A percentile compares a stretch with the other conserved stretches of the same genome.
These are phyloP conservation scores for Blastocystis sp. DNA, from an alignment of 352 stramenopile species.

Conservation along the genomic window DNA sequence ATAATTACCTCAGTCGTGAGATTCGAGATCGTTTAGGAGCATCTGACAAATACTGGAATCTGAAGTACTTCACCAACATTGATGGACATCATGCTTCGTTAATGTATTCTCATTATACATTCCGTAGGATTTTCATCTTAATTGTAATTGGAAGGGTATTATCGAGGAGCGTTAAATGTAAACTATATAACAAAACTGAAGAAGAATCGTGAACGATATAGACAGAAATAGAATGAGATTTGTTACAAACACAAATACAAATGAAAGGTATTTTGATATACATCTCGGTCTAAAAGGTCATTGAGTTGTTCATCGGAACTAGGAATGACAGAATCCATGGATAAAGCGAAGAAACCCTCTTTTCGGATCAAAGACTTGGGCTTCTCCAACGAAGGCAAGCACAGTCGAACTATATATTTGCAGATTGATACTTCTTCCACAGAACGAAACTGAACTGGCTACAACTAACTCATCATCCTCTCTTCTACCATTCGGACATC, in stretches of 20 bases:
- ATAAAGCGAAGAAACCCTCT: conserved; percentile 21
- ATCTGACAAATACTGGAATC: conserved; percentile 7
- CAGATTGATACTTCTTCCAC: conserved; percentile 16
- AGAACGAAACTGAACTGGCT: neutral
- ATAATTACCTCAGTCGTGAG: neutral
- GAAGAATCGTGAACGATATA: neutral
- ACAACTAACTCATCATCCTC: neutral
- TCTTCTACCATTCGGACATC: neutral
- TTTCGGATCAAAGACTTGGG: neutral
- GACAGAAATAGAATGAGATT: neutral
- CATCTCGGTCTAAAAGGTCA: neutral
- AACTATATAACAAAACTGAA: neutral
- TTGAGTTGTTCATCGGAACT: neutral
- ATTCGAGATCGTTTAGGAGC: neutral
- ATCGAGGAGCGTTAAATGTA: neutral
- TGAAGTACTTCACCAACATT: neutral
- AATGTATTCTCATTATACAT: conserved; percentile 17
- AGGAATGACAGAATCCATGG: neutral
- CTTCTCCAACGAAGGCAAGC: neutral
- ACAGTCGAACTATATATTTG: neutral
- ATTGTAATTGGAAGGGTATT: neutral
- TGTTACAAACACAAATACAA: neutral
- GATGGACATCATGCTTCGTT: neutral
- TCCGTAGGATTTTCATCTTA: neutral
- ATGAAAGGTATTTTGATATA: neutral